These are phyloP conservation scores for Hippophae tibetana DNA, from an alignment of 306 rosid species.

Conservation along the genomic window DNA sequence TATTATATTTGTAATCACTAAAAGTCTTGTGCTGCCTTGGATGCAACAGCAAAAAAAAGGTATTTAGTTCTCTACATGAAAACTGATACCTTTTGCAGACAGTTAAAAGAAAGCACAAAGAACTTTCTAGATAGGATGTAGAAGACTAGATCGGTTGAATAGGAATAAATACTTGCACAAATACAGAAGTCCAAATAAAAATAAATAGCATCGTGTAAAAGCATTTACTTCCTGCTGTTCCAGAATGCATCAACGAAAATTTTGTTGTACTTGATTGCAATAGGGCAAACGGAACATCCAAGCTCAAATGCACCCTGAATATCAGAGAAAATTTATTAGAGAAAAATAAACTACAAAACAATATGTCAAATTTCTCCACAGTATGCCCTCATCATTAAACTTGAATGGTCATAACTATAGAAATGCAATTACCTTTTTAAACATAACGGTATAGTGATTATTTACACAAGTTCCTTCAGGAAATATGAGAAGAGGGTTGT, in stretches of 20 bases:
- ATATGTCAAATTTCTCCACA: background rate
- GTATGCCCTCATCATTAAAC: background rate
- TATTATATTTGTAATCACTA: background rate
- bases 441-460: constrained; percentile 93
- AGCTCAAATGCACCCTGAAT: constrained; percentile 97
- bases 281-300: constrained; percentile 85
- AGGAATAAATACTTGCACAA: background rate
- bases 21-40: background rate
- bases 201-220: constrained; percentile 14
- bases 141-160: background rate
- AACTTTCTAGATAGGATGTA: background rate
- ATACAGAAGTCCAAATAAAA: background rate
- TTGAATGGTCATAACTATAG: background rate
- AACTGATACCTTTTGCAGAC: background rate
- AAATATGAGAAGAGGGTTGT: constrained; percentile 92
- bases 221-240: constrained; percentile 92
- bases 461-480: constrained; percentile 99
- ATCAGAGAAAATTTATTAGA: constrained; percentile 16
- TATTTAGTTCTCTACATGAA: background rate
- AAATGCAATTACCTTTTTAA: constrained; percentile 62
- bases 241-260: constrained; percentile 96
- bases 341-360: background rate
- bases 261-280: constrained; percentile 94
- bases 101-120: background rate
- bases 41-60: background rate